Conservation (phyloP, 1,284 basidiomycete genomes). For the Malassezia sympodialis region DNA sequence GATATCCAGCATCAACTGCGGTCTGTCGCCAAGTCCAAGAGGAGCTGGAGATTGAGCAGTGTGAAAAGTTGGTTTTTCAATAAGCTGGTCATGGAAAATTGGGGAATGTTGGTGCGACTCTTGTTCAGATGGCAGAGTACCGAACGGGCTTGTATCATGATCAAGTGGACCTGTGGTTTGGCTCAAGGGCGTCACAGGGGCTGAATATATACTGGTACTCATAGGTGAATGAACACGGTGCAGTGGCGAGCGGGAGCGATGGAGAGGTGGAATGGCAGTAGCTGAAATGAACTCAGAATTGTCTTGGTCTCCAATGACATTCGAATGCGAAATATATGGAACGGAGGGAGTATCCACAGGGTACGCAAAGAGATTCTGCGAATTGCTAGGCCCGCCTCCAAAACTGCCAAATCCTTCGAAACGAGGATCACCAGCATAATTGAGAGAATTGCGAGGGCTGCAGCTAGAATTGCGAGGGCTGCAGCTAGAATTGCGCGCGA, state of each 20-base stretch:
- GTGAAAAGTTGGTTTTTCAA: neutral
- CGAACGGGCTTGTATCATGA: neutral
- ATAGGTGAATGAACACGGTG: neutral
- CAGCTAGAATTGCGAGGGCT: slow-evolving; percentile 32
- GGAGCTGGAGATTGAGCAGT: neutral
- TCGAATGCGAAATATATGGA: slow-evolving; percentile 20
- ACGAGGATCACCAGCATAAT: slow-evolving; percentile 47
- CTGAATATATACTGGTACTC: neutral
- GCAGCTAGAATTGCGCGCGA: slow-evolving; percentile 24
- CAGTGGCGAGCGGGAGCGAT: slow-evolving; percentile 11
- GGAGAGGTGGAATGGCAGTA: neutral
- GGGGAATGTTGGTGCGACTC: neutral
- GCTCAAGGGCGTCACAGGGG: neutral
- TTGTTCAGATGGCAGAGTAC: neutral
- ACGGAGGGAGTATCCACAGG: slow-evolving; percentile 36
- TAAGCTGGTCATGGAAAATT: neutral
- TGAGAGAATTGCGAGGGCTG: slow-evolving; percentile 33
- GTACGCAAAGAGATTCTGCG: slow-evolving; percentile 30
- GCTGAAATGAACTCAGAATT: neutral
- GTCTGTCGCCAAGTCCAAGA: neutral
- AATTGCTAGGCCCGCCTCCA: neutral
- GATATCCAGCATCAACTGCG: neutral
- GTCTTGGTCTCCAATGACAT: neutral
- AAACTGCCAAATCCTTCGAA: slow-evolving; percentile 26
- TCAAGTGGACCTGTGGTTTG: slow-evolving; percentile 7